Evolutionary conservation across 2,329 filamentous ascomycete species (phyloP).

Genomic region (Fusarium marasasianum): DNA sequence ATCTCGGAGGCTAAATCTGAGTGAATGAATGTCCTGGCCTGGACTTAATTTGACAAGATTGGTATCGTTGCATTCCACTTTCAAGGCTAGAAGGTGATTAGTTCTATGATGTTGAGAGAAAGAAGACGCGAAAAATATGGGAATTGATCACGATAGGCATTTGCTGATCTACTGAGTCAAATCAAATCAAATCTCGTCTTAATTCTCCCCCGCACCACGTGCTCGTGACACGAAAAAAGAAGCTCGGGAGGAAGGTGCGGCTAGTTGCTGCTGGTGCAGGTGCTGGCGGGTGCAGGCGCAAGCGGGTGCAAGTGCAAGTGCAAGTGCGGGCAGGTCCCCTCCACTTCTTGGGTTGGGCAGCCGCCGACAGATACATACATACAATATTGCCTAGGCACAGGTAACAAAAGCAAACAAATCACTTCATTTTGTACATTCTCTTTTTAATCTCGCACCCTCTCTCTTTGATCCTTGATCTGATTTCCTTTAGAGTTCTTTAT

Average conservation of each 20-base stretch:
- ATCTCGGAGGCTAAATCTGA: not conserved
- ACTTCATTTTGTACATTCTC: not conserved
- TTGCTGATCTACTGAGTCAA: not conserved
- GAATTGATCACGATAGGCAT: constrained; percentile 1
- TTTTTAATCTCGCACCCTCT: constrained; percentile 21
- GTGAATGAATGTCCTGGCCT: not conserved
- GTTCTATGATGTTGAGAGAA: not conserved
- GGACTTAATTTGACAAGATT: not conserved
- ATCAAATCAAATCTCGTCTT: not conserved
- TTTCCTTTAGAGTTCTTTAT: not conserved
- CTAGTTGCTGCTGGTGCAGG: not conserved
- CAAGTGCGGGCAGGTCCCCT: constrained; percentile 9
- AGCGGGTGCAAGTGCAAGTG: not conserved
- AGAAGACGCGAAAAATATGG: not conserved
- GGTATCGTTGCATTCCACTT: constrained; percentile 4
- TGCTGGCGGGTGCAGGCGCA: not conserved
- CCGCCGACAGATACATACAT: constrained; percentile 9
- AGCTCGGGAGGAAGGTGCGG: constrained; percentile 10
- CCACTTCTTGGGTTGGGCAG: constrained; percentile 12
- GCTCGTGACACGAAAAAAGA: constrained; percentile 33
- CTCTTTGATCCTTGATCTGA: not conserved
- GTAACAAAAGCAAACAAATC: constrained; percentile 9
- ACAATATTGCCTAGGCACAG: not conserved
- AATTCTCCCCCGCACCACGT: constrained; percentile 31
- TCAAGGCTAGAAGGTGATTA: not conserved